Percentiles rank a stretch among this genome's conserved stretches.
phyloP scores from a whole-genome alignment of 2,329 filamentous ascomycete species.

The Cadophora sp. region DNA sequence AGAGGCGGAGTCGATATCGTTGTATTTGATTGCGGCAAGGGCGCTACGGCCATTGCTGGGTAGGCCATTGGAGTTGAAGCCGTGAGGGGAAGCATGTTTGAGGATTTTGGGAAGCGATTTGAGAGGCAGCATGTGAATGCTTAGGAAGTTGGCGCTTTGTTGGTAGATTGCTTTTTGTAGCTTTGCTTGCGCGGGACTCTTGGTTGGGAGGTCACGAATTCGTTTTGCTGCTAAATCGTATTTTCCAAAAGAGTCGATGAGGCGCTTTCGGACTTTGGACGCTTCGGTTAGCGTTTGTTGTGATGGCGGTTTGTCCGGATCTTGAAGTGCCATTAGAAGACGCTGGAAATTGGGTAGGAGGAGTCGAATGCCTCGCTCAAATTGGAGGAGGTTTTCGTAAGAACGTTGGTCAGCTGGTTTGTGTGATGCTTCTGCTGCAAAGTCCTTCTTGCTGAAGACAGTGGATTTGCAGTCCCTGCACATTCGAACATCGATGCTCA shows the following conservation, averaged over 20 bases:
- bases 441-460: slow-evolving; percentile 72
- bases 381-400: slow-evolving; percentile 73
- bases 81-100: slow-evolving; percentile 63
- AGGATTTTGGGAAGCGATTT: slow-evolving; percentile 65
- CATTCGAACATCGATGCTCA: slow-evolving; percentile 85
- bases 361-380: slow-evolving; percentile 72
- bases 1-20: slow-evolving; percentile 55
- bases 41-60: slow-evolving; percentile 45
- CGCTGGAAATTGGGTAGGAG: slow-evolving; percentile 74
- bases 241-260: slow-evolving; percentile 75
- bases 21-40: slow-evolving; percentile 65
- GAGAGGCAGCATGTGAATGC: slow-evolving; percentile 77
- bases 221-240: slow-evolving; percentile 73
- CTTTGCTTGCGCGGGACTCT: slow-evolving; percentile 66
- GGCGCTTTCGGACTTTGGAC: slow-evolving; percentile 71
- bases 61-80: slow-evolving; percentile 51
- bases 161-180: slow-evolving; percentile 74
- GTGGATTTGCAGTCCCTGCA: slow-evolving; percentile 85
- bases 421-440: slow-evolving; percentile 61
- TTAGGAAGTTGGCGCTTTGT: slow-evolving; percentile 72
- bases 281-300: slow-evolving; percentile 68
- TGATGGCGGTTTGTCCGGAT: slow-evolving; percentile 60
- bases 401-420: slow-evolving; percentile 67
- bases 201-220: slow-evolving; percentile 69
- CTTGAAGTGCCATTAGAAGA: slow-evolving; percentile 67